Evolutionary conservation across 2,329 filamentous ascomycete genomes (phyloP), one percentile per base, ranked within the genome.

Genomic region (Arthrobotrys iridis): DNA sequence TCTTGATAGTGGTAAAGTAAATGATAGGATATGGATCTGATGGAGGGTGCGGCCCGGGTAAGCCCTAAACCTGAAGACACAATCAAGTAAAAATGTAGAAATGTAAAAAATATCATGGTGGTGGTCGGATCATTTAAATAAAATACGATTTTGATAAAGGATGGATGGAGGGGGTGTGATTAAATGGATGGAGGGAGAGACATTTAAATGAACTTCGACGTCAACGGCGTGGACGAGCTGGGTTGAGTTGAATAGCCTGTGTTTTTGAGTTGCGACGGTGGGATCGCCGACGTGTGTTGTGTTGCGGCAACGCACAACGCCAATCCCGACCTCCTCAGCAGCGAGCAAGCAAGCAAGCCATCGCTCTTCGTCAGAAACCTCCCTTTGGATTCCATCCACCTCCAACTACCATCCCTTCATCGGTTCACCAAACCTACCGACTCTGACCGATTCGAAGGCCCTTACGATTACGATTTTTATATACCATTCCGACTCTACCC

Each of bases 61-160:
- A 73, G 68, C 68, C 68, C 68, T 73, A 73, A 73, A 73, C 68
- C 60, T 73, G 64, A 10, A 30, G 68, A 28, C 50, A 45, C 57
- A 41, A 20, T 24, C 22, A 26, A 33, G 11, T 13, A 15, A 57
- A 15, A 40, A 26, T n/a, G 7, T 20, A 37, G n/a, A 28, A 33
- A 13, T 30, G 11, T 24, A 60, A 11, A 60, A 60, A 60, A 26
- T 11, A 40, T 4, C 11, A 15, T 43, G 40, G n/a, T 43, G 40
- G 40, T 20, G 15, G n/a, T n/a, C n/a, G n/a, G n/a, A n/a, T n/a
- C n/a, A 18, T n/a, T 46, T n/a, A 46, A 46, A 62, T 20, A 41
- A 30, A 60, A 20, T n/a, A n/a, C n/a, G n/a, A n/a, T n/a, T n/a
- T n/a, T n/a, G n/a, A n/a, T n/a, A n/a, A n/a, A n/a, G n/a, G n/a